Evolutionary conservation across 2,329 filamentous ascomycete species (phyloP), one percentile per base, ranked within the genome.

Genomic region (Beauveria sp.): DNA sequence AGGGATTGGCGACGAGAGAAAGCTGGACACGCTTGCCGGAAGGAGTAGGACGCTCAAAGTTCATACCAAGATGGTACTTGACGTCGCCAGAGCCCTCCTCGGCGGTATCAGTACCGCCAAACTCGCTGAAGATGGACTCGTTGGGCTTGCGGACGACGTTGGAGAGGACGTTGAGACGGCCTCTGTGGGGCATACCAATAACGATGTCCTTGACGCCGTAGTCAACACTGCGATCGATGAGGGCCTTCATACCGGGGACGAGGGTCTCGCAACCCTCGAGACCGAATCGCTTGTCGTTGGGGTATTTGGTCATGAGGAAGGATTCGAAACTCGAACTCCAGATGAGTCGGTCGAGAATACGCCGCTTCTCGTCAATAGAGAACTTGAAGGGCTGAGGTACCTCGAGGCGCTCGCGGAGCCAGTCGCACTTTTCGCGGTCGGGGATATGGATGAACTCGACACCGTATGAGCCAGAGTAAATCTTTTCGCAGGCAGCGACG

Each of bases 1-100:
- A 99, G 44, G 94, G 94, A 77, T 99, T 99, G 78, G 94, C 94
- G 63, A 99, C 94, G 55, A 99, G 86, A 64, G 94, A 99, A 59
- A 99, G 86, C 80, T 99, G 94, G n/a, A 99, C 94, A 66, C 94
- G 94, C 85, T 97, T 97, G 70, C 94, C 94, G 48, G 93, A 97
- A 62, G 94, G 94, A 10, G 94, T 99, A 59, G 94, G 94, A 65
- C 94, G 91, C 81, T 99, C 94, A 68, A 99, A 99, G 82, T 99
- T 99, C 94, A 99, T 99, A 73, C 94, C 94, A 70, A 99, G 81
- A 80, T 99, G 94, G 80, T 99, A 99, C 79, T 99, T 99, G 77
- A 99, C 94, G 75, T 99, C 94, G 70, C 94, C 94, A 62, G 94
- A 97, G 63, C 94, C 94, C 79, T 99, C 94, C 68, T 90, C 89